A percentile compares a stretch with the other conserved stretches of the same genome.
These are phyloP conservation scores for Neonothopanus nambi DNA, from an alignment of 1,284 basidiomycete genomes.

Conservation along the genomic window DNA sequence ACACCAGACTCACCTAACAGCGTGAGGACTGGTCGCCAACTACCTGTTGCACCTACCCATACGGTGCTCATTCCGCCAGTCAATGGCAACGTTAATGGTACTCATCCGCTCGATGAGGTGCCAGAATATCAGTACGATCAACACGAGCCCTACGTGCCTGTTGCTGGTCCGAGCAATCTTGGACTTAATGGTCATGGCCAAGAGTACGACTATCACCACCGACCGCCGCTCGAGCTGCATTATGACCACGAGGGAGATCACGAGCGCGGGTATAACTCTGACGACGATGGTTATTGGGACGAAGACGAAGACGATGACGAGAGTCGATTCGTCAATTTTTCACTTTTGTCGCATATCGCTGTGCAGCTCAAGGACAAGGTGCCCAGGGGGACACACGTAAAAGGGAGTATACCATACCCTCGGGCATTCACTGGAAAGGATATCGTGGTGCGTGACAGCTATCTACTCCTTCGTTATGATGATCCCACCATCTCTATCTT, in stretches of 20 bases:
- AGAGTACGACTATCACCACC: constrained; percentile 22
- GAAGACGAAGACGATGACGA: constrained; percentile 77
- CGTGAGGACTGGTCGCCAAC: background rate
- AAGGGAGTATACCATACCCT: constrained; percentile 86
- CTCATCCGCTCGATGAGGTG: background rate
- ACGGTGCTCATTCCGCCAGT: no score
- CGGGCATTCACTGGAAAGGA: constrained; percentile 91
- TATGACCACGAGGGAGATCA: constrained; percentile 6
- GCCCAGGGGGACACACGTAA: constrained; percentile 83
- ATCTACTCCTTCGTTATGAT: background rate
- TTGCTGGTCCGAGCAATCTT: constrained; percentile 25
- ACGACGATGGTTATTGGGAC: constrained; percentile 42
- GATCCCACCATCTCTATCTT: background rate
- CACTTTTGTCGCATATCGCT: constrained; percentile 86
- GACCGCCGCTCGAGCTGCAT: constrained; percentile 27
- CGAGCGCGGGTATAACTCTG: constrained; percentile 29
- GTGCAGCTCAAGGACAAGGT: constrained; percentile 87
- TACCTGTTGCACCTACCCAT: background rate
- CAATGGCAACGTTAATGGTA: no score
- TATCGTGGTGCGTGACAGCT: constrained; percentile 70
- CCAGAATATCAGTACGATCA: background rate
- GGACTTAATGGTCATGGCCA: no score
- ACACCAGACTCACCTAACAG: background rate
- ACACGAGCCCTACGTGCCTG: constrained; percentile 4
- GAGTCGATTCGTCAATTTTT: constrained; percentile 85